These are phyloP conservation scores for Lachnellula occidentalis DNA, from an alignment of 2,329 filamentous ascomycete genomes.

Conservation along the genomic window DNA sequence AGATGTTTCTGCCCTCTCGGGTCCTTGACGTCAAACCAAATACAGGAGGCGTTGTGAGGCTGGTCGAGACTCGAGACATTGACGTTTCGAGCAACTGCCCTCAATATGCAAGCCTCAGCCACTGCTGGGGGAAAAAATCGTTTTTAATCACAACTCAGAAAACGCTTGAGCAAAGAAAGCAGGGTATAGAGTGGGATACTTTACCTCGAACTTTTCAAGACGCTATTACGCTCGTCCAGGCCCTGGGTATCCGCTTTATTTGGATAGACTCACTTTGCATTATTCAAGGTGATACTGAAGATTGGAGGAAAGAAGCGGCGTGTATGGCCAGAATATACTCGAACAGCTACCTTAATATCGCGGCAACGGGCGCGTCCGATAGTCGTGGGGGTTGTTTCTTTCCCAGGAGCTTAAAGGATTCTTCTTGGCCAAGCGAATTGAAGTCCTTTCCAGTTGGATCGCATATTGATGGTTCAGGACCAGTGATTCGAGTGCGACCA, in stretches of 20 bases:
- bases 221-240: slow-evolving; percentile 22
- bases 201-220: slow-evolving; percentile 25
- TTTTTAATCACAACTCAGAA: slow-evolving; percentile 8
- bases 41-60: background rate
- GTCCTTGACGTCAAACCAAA: background rate
- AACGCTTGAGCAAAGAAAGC: background rate
- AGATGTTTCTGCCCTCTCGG: background rate
- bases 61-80: background rate
- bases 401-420: background rate
- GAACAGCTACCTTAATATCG: slow-evolving; percentile 21
- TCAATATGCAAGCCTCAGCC: slow-evolving; percentile 22
- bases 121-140: slow-evolving; percentile 24
- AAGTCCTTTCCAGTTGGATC: background rate
- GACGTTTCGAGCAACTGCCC: background rate
- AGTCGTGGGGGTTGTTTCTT: slow-evolving; percentile 4
- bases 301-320: slow-evolving; percentile 22
- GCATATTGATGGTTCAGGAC: background rate
- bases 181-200: slow-evolving; percentile 10
- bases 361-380: slow-evolving; percentile 7
- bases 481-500: background rate
- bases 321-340: slow-evolving; percentile 24
- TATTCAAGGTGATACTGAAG: slow-evolving; percentile 26
- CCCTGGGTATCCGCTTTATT: slow-evolving; percentile 8
- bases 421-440: background rate
- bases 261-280: slow-evolving; percentile 26